A percentile compares a stretch with the other conserved stretches of the same genome.
phyloP scores from a whole-genome alignment of 2,329 filamentous ascomycete species.

The Chrysosporium keratinophilum region DNA sequence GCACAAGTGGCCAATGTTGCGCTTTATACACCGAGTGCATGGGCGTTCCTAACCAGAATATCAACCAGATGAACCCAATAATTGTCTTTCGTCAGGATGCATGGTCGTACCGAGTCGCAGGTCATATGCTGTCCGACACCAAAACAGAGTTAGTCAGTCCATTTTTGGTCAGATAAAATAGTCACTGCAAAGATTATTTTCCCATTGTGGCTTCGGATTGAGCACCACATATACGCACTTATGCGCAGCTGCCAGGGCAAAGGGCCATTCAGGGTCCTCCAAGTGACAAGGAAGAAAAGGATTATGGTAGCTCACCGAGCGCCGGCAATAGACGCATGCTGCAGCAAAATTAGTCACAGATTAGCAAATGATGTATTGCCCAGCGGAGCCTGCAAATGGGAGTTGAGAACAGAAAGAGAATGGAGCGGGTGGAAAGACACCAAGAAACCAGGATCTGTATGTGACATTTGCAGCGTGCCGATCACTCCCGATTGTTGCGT shows the following conservation, averaged over 20 bases:
- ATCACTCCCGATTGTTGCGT: slow-evolving; percentile 1
- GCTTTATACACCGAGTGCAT: slow-evolving; percentile 94
- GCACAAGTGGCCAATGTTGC: slow-evolving; percentile 95
- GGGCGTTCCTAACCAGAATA: slow-evolving; percentile 62
- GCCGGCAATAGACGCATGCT: slow-evolving; percentile 82
- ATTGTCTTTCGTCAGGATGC: slow-evolving; percentile 24
- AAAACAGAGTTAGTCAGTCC: slow-evolving; percentile 21
- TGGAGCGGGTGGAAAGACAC: slow-evolving; percentile 2
- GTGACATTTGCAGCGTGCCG: slow-evolving; percentile 5
- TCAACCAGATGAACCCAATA: slow-evolving; percentile 19
- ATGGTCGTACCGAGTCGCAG: slow-evolving; percentile 66
- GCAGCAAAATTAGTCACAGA: slow-evolving; percentile 38
- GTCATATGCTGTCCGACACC: slow-evolving; percentile 67
- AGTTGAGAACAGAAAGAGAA: slow-evolving; percentile 1
- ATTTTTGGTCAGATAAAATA: neutral
- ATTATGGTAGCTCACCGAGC: slow-evolving; percentile 61
- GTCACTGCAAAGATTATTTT: neutral
- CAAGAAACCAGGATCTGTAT: slow-evolving; percentile 9
- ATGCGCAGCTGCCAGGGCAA: slow-evolving; percentile 17
- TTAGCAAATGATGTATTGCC: slow-evolving; percentile 20
- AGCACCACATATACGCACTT: slow-evolving; percentile 15
- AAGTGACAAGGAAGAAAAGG: slow-evolving; percentile 20
- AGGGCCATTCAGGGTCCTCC: slow-evolving; percentile 20
- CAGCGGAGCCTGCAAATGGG: slow-evolving; percentile 16
- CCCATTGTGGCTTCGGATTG: neutral